Conservation (phyloP, 257 asterid genomes). For the Haberlea rhodopensis region DNA sequence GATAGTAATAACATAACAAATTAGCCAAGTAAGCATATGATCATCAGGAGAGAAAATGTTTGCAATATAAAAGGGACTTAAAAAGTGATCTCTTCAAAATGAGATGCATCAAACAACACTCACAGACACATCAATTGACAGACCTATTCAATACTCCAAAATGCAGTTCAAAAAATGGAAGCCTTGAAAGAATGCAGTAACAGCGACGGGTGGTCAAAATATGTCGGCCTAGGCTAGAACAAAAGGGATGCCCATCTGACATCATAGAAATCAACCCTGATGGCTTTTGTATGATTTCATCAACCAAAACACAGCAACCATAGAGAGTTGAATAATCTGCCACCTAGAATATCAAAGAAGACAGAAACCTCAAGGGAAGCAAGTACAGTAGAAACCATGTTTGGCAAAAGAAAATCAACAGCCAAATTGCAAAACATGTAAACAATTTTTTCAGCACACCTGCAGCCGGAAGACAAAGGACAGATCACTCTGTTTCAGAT, state of each 20-base stretch:
- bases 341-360: conserved; percentile 46
- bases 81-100: conserved; percentile 12
- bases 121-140: conserved; percentile 19
- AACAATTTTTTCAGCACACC: conserved; percentile 46
- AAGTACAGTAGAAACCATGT: conserved; percentile 9
- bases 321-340: conserved; percentile 95
- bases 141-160: conserved; percentile 91
- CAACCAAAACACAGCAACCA: conserved; percentile 97
- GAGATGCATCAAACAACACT: conserved; percentile 17
- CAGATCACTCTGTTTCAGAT: conserved; percentile 91
- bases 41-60: conserved; percentile 2
- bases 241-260: conserved; percentile 60
- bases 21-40: conserved; percentile 18
- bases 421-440: conserved; percentile 20
- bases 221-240: conserved; percentile 62
- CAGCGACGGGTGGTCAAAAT: conserved; percentile 91
- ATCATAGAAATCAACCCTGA: conserved; percentile 83
- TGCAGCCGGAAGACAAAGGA: conserved; percentile 97
- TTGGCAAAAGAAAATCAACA: conserved; percentile 2
- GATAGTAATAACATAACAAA: background rate
- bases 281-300: conserved; percentile 86
- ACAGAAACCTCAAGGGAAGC: conserved; percentile 10
- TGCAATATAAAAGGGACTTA: background rate
- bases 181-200: conserved; percentile 92
- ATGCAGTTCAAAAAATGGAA: conserved; percentile 93